Conservation (phyloP, 495 filamentous ascomycete genomes). For the Hyaloscypha finlandica region DNA sequence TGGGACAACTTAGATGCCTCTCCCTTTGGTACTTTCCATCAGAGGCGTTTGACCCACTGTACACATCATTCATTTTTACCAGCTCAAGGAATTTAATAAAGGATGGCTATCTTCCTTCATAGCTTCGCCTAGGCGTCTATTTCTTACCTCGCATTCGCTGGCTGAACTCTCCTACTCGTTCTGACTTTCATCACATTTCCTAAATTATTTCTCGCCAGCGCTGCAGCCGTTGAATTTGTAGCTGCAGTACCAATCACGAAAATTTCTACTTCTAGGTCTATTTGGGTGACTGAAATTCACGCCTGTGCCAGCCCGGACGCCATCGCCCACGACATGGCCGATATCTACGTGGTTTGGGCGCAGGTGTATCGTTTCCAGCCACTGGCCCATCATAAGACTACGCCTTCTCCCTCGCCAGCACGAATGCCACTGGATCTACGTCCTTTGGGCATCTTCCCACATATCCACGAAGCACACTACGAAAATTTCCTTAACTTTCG, state of each 20-base stretch:
- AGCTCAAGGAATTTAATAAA: too few species aligned
- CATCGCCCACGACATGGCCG: slow-evolving; percentile 16
- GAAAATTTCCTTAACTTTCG: slow-evolving; percentile 50
- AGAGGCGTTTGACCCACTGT: too few species aligned
- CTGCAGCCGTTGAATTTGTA: not conserved
- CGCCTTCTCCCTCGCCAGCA: slow-evolving; percentile 46
- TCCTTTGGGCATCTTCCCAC: slow-evolving; percentile 42
- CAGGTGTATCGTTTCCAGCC: slow-evolving; percentile 34
- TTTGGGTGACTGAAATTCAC: slow-evolving; percentile 20
- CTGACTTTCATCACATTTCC: not conserved
- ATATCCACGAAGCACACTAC: slow-evolving; percentile 45
- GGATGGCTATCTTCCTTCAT: too few species aligned
- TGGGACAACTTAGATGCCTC: too few species aligned
- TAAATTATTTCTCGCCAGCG: not conserved
- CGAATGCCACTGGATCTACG: slow-evolving; percentile 39
- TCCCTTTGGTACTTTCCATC: too few species aligned
- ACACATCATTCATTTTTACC: too few species aligned
- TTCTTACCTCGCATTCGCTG: too few species aligned
- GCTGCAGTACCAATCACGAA: not conserved
- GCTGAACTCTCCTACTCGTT: too few species aligned
- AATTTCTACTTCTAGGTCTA: slow-evolving; percentile 1
- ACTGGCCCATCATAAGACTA: slow-evolving; percentile 45
- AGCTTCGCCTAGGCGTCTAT: too few species aligned
- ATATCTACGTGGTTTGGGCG: slow-evolving; percentile 14
- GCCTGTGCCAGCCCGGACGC: slow-evolving; percentile 22